Conservation (phyloP, 352 stramenopile species). For the Phytophthora ramorum region DNA sequence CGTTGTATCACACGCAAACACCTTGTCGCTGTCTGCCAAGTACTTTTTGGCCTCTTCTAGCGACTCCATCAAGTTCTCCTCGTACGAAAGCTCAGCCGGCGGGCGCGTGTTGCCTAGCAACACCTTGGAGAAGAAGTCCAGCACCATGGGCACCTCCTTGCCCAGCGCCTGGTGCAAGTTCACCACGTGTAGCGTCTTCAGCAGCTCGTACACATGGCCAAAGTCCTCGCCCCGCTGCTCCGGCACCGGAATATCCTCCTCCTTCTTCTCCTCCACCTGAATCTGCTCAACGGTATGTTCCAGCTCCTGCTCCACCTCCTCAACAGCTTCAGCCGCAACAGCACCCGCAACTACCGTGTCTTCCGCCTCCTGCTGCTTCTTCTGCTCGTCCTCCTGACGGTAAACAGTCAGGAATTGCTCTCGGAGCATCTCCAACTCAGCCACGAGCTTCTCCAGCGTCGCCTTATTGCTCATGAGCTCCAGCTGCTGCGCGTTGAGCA, state of each 20-base stretch:
- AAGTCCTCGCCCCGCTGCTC: constrained; percentile 38
- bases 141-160: constrained; percentile 80
- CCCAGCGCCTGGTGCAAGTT: constrained; percentile 75
- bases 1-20: constrained; percentile 77
- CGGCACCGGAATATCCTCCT: neutral
- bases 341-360: constrained; percentile 1
- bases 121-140: constrained; percentile 89
- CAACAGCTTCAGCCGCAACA: neutral
- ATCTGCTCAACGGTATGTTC: constrained; percentile 1
- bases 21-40: constrained; percentile 65
- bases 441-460: constrained; percentile 78
- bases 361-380: constrained; percentile 34
- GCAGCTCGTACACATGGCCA: constrained; percentile 64
- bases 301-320: constrained; percentile 19
- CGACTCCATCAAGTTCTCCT: constrained; percentile 82
- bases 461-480: constrained; percentile 73
- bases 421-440: constrained; percentile 75
- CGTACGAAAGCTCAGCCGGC: constrained; percentile 77
- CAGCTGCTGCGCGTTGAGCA: constrained; percentile 78
- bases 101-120: constrained; percentile 82
- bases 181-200: constrained; percentile 84
- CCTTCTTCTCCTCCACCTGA: constrained; percentile 17
- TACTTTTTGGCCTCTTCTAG: constrained; percentile 83
- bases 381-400: constrained; percentile 49
- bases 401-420: constrained; percentile 82